These are phyloP conservation scores for Pascua sp. DNA, from an alignment of 1,284 basidiomycete species.

Conservation along the genomic window DNA sequence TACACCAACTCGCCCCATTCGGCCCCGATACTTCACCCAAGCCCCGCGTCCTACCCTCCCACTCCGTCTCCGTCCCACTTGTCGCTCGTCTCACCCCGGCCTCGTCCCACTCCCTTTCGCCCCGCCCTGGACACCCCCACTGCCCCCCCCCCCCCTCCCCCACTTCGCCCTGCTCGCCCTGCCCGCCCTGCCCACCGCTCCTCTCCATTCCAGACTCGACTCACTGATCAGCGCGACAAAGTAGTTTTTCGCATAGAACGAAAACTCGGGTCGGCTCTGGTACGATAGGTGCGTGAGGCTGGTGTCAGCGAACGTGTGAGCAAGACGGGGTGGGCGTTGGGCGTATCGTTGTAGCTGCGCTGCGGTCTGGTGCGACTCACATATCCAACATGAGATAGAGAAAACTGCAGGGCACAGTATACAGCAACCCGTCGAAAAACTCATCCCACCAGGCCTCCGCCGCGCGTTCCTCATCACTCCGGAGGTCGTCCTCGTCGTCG, in stretches of 20 bases:
- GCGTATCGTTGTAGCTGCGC: too few relatives aligned
- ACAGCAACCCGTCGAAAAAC: slow-evolving; percentile 43
- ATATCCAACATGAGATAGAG: slow-evolving; percentile 47
- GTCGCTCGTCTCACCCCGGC: not conserved
- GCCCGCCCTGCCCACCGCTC: not conserved
- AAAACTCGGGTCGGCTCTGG: slow-evolving; percentile 3
- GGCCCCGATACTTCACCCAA: too few relatives aligned
- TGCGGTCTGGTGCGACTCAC: slow-evolving; percentile 28
- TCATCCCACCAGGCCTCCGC: slow-evolving; percentile 38
- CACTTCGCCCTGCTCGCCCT: not conserved
- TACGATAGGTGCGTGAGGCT: slow-evolving; percentile 21
- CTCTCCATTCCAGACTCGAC: not conserved
- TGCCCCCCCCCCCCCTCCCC: not conserved
- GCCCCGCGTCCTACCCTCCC: not conserved
- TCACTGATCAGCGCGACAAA: slow-evolving; percentile 11
- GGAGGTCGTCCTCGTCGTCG: slow-evolving; percentile 1
- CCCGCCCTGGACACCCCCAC: not conserved
- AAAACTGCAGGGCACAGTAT: slow-evolving; percentile 45
- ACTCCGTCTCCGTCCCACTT: not conserved
- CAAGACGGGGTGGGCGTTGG: not conserved
- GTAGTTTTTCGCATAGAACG: slow-evolving; percentile 16
- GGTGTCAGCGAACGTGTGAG: not conserved
- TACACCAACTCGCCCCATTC: too few relatives aligned
- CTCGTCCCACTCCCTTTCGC: not conserved
- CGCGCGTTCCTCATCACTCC: slow-evolving; percentile 5